Evolutionary conservation across 2,329 filamentous ascomycete genomes (phyloP), one percentile per base, ranked within the genome.

Genomic region (Nothophaeocryptopus gaeumannii): DNA sequence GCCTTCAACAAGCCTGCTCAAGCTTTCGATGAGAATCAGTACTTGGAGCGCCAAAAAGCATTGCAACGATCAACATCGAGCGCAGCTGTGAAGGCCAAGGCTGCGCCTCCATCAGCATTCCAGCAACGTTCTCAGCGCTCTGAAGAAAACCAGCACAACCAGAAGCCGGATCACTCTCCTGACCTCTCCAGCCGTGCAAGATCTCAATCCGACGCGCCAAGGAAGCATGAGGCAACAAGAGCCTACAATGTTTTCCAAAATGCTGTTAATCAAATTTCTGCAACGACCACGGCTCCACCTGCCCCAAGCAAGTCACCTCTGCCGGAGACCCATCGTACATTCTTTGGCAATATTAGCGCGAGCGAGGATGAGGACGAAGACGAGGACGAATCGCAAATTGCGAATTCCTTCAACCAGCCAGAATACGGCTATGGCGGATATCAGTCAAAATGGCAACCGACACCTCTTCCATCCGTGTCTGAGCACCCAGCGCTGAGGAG

Each of bases 11-110:
- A 89, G 64, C 88, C 90, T 1, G 72, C 75, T 2, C 81, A 85
- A 43, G 80, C 83, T 7, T 96, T 93, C 59, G 89, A 95, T 62
- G 91, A 96, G 63, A 82, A 85, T 14, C 87, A 89, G 63, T 96
- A 89, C 62, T 81, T 88, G 5, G 86, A 95, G 64, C 82, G 89
- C 38, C 87, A 95, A 63, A 74, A 88, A 40, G 87, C 90, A 66
- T 81, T 96, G 67, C 87, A 92, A 56, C 81, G 87, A 41, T 63
- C 65, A 8, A 56, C 58, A 7, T 67, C 65, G 5, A 60, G 44
- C 29, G 51, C 55, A 14, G 57, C 46, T 9, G 41, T 50, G 8
- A 60, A 56, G 40, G 51, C 48, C 13, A 59, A 50, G 40, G 13
- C 41, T 20, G 37, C 44, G 11, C 50, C 46, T 12, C 45, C 47